These are phyloP conservation scores for Acer negundo DNA, from an alignment of 345 rosid species.

Conservation along the genomic window DNA sequence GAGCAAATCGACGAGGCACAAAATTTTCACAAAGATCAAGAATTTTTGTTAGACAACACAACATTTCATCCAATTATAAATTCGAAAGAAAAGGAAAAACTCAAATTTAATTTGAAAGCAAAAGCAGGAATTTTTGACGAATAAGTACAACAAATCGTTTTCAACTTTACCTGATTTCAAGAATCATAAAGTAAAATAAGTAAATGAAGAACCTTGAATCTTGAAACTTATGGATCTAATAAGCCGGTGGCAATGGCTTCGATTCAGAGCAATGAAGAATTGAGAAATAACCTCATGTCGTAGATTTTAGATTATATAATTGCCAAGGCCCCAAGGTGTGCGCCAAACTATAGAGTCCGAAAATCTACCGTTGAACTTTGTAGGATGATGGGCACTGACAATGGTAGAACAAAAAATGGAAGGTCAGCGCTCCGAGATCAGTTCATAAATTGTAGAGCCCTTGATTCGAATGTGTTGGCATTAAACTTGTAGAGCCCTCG, in stretches of 20 bases:
- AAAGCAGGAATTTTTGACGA: background rate
- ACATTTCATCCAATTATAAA: too few species aligned
- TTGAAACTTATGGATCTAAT: background rate
- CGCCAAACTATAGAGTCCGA: too few species aligned
- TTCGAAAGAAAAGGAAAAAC: background rate
- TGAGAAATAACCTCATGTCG: background rate
- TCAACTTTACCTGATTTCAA: background rate
- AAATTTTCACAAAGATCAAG: background rate
- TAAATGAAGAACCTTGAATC: background rate
- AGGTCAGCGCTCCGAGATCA: too few species aligned
- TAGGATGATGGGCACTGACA: too few species aligned
- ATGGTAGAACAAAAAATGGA: too few species aligned
- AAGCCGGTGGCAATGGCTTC: background rate
- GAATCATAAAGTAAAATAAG: background rate
- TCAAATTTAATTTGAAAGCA: too few species aligned
- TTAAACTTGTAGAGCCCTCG: too few species aligned
- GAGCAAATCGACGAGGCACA: background rate
- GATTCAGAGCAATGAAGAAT: background rate
- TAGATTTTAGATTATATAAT: too few species aligned
- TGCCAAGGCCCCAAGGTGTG: background rate
- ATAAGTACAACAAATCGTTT: background rate
- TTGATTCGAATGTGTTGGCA: too few species aligned
- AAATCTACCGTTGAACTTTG: too few species aligned
- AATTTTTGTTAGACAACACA: background rate
- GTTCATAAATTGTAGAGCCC: too few species aligned